A percentile compares a stretch with the other conserved stretches of the same genome.
These are phyloP conservation scores for Albifimbria verrucaria DNA, from an alignment of 2,329 filamentous ascomycete genomes.

Conservation along the genomic window DNA sequence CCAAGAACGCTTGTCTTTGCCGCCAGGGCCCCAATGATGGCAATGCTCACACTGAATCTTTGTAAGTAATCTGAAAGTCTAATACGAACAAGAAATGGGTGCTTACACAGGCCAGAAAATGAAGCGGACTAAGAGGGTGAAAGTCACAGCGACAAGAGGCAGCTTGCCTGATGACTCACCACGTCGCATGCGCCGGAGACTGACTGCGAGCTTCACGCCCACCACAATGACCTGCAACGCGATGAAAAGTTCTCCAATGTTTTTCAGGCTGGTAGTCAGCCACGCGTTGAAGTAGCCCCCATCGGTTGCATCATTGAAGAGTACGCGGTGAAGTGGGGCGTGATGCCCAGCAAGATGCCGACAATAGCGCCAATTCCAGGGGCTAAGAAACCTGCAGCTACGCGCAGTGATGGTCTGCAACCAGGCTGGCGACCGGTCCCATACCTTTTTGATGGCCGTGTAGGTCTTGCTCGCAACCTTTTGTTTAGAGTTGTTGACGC, in stretches of 20 bases:
- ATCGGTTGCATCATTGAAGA: slow-evolving; percentile 2
- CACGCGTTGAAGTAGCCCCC: slow-evolving; percentile 1
- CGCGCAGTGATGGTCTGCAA: background rate
- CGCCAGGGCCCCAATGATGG: background rate
- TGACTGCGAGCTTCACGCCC: slow-evolving; percentile 1
- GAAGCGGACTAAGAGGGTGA: background rate
- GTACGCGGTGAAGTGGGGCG: background rate
- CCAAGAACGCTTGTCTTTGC: background rate
- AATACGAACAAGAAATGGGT: background rate
- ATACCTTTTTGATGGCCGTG: background rate
- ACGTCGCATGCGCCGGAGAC: background rate
- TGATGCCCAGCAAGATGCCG: slow-evolving; percentile 2
- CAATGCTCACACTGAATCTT: background rate
- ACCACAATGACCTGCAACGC: slow-evolving; percentile 1
- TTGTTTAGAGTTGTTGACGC: background rate
- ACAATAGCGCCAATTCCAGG: background rate
- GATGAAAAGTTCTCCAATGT: slow-evolving; percentile 3
- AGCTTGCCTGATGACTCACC: background rate
- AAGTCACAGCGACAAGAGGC: background rate
- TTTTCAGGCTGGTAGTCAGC: slow-evolving; percentile 2
- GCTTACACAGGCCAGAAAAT: slow-evolving; percentile 1
- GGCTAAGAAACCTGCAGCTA: background rate
- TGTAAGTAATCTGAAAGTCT: background rate
- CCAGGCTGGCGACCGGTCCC: background rate
- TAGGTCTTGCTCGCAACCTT: background rate